These are phyloP conservation scores for Rhazya stricta DNA, from an alignment of 257 asterid genomes.

Conservation along the genomic window DNA sequence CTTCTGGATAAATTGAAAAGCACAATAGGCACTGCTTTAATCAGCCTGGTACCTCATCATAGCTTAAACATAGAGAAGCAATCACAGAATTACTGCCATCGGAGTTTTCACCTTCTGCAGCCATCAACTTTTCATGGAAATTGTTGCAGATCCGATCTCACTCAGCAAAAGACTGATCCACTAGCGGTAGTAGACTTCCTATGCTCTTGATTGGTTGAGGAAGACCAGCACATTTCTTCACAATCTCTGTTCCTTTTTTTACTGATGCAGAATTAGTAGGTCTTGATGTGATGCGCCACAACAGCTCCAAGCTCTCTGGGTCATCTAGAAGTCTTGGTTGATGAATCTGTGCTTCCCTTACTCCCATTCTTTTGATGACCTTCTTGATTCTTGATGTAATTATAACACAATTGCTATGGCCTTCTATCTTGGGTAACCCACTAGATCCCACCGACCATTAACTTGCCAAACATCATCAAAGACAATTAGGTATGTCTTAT, in stretches of 20 bases:
- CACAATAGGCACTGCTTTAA: slow-evolving; percentile 24
- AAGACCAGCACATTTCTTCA: slow-evolving; percentile 26
- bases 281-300: slow-evolving; percentile 9
- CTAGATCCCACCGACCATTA: slow-evolving; percentile 27
- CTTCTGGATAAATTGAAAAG: slow-evolving; percentile 30
- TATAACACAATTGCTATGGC: slow-evolving; percentile 19
- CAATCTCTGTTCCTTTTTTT: slow-evolving; percentile 19
- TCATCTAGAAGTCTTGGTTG: slow-evolving; percentile 20
- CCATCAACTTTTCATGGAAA: slow-evolving; percentile 15
- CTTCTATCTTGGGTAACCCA: slow-evolving; percentile 17
- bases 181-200: slow-evolving; percentile 22
- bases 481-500: slow-evolving; percentile 20
- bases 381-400: slow-evolving; percentile 24
- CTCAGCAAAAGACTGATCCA: slow-evolving; percentile 1
- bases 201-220: slow-evolving; percentile 31
- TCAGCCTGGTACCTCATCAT: slow-evolving; percentile 30
- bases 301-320: slow-evolving; percentile 21
- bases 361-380: slow-evolving; percentile 20
- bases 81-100: slow-evolving; percentile 14
- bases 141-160: slow-evolving; percentile 15
- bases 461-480: slow-evolving; percentile 31
- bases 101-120: neutral
- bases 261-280: slow-evolving; percentile 12
- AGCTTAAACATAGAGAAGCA: slow-evolving; percentile 27
- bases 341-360: slow-evolving; percentile 10